Conservation (phyloP, 192 early-diverging fungal species). For the Diversispora eburnea region DNA sequence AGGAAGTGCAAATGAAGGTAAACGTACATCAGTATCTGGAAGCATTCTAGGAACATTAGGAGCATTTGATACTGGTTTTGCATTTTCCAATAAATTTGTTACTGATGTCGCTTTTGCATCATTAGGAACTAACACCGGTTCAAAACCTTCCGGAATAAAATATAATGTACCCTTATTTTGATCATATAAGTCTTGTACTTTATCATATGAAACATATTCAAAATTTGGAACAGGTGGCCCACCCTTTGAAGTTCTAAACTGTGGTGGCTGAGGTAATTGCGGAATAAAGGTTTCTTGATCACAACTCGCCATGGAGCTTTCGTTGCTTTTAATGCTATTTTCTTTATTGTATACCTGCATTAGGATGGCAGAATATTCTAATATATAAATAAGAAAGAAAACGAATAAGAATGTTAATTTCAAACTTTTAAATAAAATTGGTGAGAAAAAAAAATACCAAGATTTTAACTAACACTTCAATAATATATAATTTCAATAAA, state of each 20-base stretch:
- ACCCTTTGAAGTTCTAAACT: slow-evolving; percentile 6
- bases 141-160: slow-evolving; percentile 21
- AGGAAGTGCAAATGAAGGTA: slow-evolving; percentile 19
- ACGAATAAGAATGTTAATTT: too few species aligned
- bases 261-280: slow-evolving; percentile 11
- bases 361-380: too few species aligned
- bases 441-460: too few species aligned
- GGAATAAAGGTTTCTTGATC: slow-evolving; percentile 13
- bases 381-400: too few species aligned
- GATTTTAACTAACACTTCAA: too few species aligned
- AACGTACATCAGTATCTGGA: slow-evolving; percentile 21
- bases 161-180: slow-evolving; percentile 21
- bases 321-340: too few species aligned
- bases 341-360: too few species aligned
- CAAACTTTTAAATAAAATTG: too few species aligned
- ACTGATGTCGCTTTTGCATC: slow-evolving; percentile 16
- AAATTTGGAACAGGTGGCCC: slow-evolving; percentile 10
- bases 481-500: too few species aligned
- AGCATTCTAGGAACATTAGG: slow-evolving; percentile 18
- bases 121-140: slow-evolving; percentile 21
- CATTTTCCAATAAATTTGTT: slow-evolving; percentile 20
- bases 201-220: slow-evolving; percentile 19
- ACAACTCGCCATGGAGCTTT: neutral
- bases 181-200: slow-evolving; percentile 19
- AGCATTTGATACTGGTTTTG: slow-evolving; percentile 13